Base-by-base conservation (phyloP, 495 filamentous ascomycete species). In the Cudoniella acicularis region DNA sequence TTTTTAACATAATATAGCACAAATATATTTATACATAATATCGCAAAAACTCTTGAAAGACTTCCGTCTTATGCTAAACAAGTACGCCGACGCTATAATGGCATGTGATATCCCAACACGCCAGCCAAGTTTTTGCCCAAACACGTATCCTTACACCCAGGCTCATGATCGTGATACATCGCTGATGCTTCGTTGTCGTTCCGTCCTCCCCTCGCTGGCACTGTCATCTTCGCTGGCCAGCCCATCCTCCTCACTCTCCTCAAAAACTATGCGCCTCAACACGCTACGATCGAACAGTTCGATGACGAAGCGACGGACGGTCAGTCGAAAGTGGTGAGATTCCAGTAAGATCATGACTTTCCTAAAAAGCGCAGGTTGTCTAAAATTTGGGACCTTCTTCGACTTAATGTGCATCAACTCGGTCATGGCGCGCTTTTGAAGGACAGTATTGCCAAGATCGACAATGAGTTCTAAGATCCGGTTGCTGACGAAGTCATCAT, bases 201-300 rank as follows among this genome's bases (percentile, higher is more conserved):
- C 80, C 1, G 78, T 80, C 2, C 69, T 63, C 20, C 57, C 64
- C 21, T 64, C 65, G 48, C 59, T 69, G 13, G 42, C 60, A 22
- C 60, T 66, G 49, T 59, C 56, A 22, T 66, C 62, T 2, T 62
- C 63, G 23, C 57, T 67, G 1, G 64, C 63, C 41, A 60, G 52
- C 10, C 67, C 65, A 41, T 58, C 65, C 3, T 64, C 61, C 22
- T 67, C 65, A 23, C 70, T 70, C 18, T 79, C 79, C 17, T 75
- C 80, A 58, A 79, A 78, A 10, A 98, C 87, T 54, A 97, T 89
- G 43, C 84, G 82, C 63, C 91, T 77, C 70, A 98, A 76, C 24
- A 98, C 90, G 36, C 79, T 84, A 72, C 90, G 92, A 63, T 98
- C 93, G 70, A 98, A 98, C 22, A 98, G 74, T 69, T 97, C 92